Evolutionary conservation across 495 filamentous ascomycete genomes (phyloP).

Genomic region (Lasiosphaeris hirsuta): DNA sequence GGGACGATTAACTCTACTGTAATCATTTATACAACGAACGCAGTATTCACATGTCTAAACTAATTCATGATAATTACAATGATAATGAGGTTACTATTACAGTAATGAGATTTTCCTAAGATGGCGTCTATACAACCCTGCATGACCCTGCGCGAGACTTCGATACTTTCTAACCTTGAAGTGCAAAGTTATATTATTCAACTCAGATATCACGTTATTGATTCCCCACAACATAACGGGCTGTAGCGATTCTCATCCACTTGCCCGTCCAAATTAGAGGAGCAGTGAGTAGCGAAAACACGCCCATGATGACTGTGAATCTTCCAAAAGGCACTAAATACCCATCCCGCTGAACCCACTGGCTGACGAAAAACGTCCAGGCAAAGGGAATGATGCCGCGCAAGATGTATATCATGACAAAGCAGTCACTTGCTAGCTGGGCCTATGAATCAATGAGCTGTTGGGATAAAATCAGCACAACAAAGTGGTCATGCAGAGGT

Average conservation of each 20-base stretch:
- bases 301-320: conserved; percentile 27
- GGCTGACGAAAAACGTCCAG: conserved; percentile 27
- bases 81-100: too few relatives aligned
- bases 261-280: conserved; percentile 27
- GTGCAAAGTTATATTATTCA: not conserved
- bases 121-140: too few relatives aligned
- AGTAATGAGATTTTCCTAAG: too few relatives aligned
- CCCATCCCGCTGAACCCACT: conserved; percentile 25
- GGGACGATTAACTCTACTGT: too few relatives aligned
- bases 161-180: too few relatives aligned
- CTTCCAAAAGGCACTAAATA: conserved; percentile 28
- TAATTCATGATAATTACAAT: too few relatives aligned
- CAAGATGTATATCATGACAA: conserved; percentile 32
- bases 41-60: too few relatives aligned
- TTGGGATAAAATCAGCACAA: not conserved
- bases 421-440: conserved; percentile 32
- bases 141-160: too few relatives aligned
- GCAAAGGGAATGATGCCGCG: conserved; percentile 30
- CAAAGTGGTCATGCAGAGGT: too few relatives aligned
- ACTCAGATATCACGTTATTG: conserved; percentile 10
- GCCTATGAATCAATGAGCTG: conserved; percentile 33
- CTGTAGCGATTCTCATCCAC: conserved; percentile 31
- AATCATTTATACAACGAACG: too few relatives aligned
- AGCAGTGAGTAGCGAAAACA: conserved; percentile 24
- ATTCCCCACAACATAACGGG: conserved; percentile 25